Conservation (phyloP, 75 land plant species). For the Pinus albicaulis region DNA sequence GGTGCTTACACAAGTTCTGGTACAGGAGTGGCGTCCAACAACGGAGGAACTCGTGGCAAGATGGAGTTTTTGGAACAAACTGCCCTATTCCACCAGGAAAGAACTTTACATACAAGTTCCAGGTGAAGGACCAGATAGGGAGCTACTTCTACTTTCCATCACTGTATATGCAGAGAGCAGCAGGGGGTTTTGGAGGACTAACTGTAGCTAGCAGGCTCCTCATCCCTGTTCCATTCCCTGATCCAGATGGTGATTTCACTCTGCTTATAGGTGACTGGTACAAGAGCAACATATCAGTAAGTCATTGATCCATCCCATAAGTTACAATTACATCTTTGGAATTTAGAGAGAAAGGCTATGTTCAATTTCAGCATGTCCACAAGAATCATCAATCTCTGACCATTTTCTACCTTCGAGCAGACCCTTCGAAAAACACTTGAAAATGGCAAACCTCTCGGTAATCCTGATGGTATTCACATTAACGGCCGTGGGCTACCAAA, state of each 20-base stretch:
- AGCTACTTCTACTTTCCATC: slow-evolving; percentile 72
- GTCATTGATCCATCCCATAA: not conserved
- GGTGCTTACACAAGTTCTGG: not conserved
- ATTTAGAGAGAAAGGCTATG: not conserved
- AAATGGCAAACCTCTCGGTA: slow-evolving; percentile 23
- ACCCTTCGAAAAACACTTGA: slow-evolving; percentile 17
- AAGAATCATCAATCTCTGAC: not conserved
- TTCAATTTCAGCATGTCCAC: not conserved
- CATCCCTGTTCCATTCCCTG: slow-evolving; percentile 77
- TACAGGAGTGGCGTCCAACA: slow-evolving; percentile 34
- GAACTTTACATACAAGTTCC: slow-evolving; percentile 30
- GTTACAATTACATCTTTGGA: not conserved
- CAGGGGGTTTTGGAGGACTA: slow-evolving; percentile 84
- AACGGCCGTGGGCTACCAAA: slow-evolving; percentile 32
- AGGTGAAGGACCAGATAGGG: slow-evolving; percentile 36
- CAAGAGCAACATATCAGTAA: slow-evolving; percentile 57
- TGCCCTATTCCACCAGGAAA: slow-evolving; percentile 31
- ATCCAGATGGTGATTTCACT: slow-evolving; percentile 65
- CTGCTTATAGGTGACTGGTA: slow-evolving; percentile 91
- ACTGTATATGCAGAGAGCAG: slow-evolving; percentile 60
- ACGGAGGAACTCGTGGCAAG: slow-evolving; percentile 30
- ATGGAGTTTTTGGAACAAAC: slow-evolving; percentile 28
- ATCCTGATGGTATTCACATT: slow-evolving; percentile 41
- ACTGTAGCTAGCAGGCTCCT: slow-evolving; percentile 49
- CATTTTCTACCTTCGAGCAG: not conserved